phyloP scores from a whole-genome alignment of 2,329 filamentous ascomycete genomes.

The Cytospora chrysosperma region DNA sequence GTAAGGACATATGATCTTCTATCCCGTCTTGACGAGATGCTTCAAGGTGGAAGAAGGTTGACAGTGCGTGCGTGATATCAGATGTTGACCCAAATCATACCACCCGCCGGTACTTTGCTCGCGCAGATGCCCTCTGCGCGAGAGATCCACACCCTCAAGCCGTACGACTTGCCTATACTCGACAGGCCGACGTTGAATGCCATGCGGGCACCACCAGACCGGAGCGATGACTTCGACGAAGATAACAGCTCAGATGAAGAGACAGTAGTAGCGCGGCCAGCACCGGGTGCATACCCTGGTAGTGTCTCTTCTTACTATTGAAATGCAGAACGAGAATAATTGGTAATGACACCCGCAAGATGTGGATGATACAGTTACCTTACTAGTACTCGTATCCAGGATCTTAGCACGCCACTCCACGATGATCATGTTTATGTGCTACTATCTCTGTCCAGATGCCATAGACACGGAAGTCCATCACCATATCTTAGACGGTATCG shows the following conservation, averaged over 20 bases:
- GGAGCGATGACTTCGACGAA: slow-evolving; percentile 41
- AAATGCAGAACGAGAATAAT: background rate
- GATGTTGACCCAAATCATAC: slow-evolving; percentile 79
- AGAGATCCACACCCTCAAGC: slow-evolving; percentile 74
- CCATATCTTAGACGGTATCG: no score
- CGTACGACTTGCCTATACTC: slow-evolving; percentile 65
- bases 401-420: background rate
- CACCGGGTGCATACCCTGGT: slow-evolving; percentile 19
- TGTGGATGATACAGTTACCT: no score
- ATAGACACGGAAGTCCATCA: no score
- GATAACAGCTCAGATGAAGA: slow-evolving; percentile 45
- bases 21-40: background rate
- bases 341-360: background rate
- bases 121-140: slow-evolving; percentile 82
- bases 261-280: slow-evolving; percentile 26
- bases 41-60: background rate
- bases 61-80: slow-evolving; percentile 41
- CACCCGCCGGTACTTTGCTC: slow-evolving; percentile 68
- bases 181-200: slow-evolving; percentile 63
- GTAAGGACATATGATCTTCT: slow-evolving; percentile 48
- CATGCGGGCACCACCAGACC: slow-evolving; percentile 56
- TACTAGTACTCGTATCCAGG: background rate
- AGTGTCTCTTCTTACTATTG: slow-evolving; percentile 26
- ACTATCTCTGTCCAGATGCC: background rate
- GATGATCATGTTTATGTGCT: background rate